Evolutionary conservation across 441 rosid species (phyloP).

Genomic region (Erysimum cheiri): DNA sequence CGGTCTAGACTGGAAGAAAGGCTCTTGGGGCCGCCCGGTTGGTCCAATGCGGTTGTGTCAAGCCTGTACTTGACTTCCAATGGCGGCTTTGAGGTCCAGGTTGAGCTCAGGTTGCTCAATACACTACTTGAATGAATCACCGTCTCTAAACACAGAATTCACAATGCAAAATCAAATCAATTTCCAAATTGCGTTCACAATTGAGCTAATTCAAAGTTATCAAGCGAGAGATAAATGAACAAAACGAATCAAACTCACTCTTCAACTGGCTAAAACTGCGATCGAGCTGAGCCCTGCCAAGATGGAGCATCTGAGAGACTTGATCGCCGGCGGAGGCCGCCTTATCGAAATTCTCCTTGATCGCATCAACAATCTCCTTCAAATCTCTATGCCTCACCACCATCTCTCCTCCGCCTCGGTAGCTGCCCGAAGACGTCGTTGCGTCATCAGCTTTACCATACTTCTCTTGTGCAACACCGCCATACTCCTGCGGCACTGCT

Average conservation of each 20-base stretch:
- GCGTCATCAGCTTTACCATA: slow-evolving; percentile 55
- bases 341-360: slow-evolving; percentile 75
- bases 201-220: neutral
- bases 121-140: slow-evolving; percentile 92
- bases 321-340: slow-evolving; percentile 84
- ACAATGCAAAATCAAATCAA: slow-evolving; percentile 1
- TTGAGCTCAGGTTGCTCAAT: slow-evolving; percentile 85
- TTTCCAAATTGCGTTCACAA: neutral
- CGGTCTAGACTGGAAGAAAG: slow-evolving; percentile 86
- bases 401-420: slow-evolving; percentile 60
- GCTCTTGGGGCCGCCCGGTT: slow-evolving; percentile 69
- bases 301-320: slow-evolving; percentile 80
- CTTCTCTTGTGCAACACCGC: slow-evolving; percentile 37
- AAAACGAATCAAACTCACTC: slow-evolving; percentile 51
- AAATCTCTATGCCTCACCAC: slow-evolving; percentile 91
- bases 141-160: slow-evolving; percentile 63
- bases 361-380: slow-evolving; percentile 85
- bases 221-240: neutral
- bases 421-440: slow-evolving; percentile 65
- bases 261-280: slow-evolving; percentile 85
- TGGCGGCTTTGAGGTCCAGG: slow-evolving; percentile 94
- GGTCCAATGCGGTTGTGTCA: slow-evolving; percentile 61
- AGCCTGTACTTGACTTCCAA: slow-evolving; percentile 84
- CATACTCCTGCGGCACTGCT: slow-evolving; percentile 44
- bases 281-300: slow-evolving; percentile 89